These are phyloP conservation scores for Paxillus rubicundulus DNA, from an alignment of 768 basidiomycete genomes.

Conservation along the genomic window DNA sequence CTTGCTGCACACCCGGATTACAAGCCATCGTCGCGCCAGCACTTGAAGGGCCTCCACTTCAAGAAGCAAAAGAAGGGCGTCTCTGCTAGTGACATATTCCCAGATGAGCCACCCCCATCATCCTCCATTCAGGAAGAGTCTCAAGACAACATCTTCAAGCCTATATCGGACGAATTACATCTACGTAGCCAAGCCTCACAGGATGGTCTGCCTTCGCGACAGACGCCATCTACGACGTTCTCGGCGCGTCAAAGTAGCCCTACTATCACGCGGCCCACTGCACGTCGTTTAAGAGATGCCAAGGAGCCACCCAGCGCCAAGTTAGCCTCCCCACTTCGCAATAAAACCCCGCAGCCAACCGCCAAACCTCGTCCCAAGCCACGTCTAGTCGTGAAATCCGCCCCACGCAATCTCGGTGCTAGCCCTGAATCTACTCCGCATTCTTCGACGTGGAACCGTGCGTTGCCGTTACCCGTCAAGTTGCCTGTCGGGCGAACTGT, in stretches of 20 bases:
- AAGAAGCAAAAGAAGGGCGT: conserved; percentile 29
- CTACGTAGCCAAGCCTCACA: background rate
- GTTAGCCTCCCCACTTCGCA: background rate
- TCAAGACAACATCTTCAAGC: conserved; percentile 20
- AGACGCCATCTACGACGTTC: background rate
- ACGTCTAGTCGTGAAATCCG: conserved; percentile 3
- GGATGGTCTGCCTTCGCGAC: conserved; percentile 1
- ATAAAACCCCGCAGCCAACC: background rate
- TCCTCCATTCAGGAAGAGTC: conserved; percentile 21
- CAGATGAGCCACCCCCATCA: conserved; percentile 15
- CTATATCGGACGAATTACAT: conserved; percentile 18
- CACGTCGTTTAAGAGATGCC: background rate
- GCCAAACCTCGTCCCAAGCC: conserved; percentile 14
- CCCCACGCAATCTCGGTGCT: background rate
- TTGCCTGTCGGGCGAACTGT: conserved; percentile 2
- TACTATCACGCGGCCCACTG: background rate
- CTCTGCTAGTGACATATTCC: background rate
- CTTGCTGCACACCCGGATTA: conserved; percentile 23
- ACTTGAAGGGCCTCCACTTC: conserved; percentile 28
- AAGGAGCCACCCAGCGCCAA: conserved; percentile 8
- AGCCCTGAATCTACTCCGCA: conserved; percentile 22
- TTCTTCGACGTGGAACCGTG: background rate
- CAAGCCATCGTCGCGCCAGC: conserved; percentile 12
- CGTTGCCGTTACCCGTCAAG: conserved; percentile 6
- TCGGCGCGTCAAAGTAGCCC: conserved; percentile 7